A percentile compares a stretch with the other conserved stretches of the same genome.
These are phyloP conservation scores for Corymbia maculata DNA, from an alignment of 345 rosid genomes.

Conservation along the genomic window DNA sequence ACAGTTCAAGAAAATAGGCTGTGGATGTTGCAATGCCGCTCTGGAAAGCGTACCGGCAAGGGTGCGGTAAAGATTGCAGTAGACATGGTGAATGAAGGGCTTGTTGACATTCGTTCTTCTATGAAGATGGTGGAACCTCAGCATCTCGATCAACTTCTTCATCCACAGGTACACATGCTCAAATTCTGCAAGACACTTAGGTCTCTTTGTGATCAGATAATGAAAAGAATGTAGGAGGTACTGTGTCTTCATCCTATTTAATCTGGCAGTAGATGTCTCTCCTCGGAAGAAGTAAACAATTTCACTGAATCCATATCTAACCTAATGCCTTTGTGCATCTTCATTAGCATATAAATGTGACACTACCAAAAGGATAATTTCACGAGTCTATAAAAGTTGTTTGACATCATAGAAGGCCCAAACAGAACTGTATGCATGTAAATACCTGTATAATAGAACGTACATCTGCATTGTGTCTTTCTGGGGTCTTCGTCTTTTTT, in stretches of 20 bases:
- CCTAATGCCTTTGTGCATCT: not conserved
- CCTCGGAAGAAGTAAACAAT: not conserved
- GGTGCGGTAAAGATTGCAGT: conserved; percentile 96
- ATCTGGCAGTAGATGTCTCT: not conserved
- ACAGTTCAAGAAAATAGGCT: too few relatives aligned
- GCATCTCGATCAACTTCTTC: conserved; percentile 93
- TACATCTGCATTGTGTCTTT: not conserved
- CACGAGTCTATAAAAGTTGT: not conserved
- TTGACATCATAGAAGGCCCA: too few relatives aligned
- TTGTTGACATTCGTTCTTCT: conserved; percentile 56
- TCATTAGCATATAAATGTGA: not conserved
- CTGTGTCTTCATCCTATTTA: not conserved
- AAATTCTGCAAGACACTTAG: not conserved
- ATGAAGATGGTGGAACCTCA: conserved; percentile 88
- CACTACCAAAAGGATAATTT: not conserved
- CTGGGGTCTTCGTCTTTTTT: not conserved
- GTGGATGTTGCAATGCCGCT: conserved; percentile 54
- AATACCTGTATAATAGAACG: too few relatives aligned
- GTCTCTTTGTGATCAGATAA: not conserved
- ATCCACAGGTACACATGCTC: conserved; percentile 58
- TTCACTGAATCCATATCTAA: not conserved
- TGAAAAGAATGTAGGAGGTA: not conserved
- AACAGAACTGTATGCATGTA: too few relatives aligned
- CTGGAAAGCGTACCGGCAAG: conserved; percentile 89
- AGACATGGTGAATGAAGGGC: conserved; percentile 86